Conservation (phyloP, 257 asterid genomes). For the Nicotiana benthamiana region DNA sequence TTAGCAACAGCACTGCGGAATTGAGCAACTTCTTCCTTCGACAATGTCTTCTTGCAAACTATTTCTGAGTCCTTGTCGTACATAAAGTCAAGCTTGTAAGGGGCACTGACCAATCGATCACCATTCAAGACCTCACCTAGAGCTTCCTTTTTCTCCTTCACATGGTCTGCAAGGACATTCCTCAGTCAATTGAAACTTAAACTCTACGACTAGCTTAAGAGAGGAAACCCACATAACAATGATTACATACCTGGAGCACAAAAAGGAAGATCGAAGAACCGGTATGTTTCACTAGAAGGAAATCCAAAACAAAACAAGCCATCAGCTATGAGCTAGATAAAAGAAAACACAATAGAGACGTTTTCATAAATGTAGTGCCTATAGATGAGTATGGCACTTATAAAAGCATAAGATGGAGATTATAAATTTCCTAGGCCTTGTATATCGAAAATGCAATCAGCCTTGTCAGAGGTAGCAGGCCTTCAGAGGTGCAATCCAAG, state of each 20-base stretch:
- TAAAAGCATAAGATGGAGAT: background rate
- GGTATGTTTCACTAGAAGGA: constrained; percentile 54
- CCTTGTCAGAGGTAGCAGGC: background rate
- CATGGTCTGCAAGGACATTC: constrained; percentile 7
- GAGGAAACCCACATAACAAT: background rate
- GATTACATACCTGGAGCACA: constrained; percentile 47
- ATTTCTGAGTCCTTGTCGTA: constrained; percentile 12
- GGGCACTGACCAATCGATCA: constrained; percentile 18
- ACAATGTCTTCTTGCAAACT: constrained; percentile 14
- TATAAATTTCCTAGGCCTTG: background rate
- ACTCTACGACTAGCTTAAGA: background rate
- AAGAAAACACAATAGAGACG: background rate
- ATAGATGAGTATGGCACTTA: background rate
- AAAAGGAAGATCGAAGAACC: constrained; percentile 68
- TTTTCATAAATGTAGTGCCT: background rate
- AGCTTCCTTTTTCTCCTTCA: constrained; percentile 15
- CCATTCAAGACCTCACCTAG: constrained; percentile 19
- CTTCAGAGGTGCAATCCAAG: background rate
- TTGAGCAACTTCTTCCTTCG: constrained; percentile 13
- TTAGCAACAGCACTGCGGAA: constrained; percentile 19
- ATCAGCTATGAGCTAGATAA: background rate
- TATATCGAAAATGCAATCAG: background rate
- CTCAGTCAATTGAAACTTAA: background rate
- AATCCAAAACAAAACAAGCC: background rate
- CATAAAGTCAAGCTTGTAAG: constrained; percentile 19